Conservation (phyloP, 2,329 filamentous ascomycete genomes). For the Ophiostoma sp. region DNA sequence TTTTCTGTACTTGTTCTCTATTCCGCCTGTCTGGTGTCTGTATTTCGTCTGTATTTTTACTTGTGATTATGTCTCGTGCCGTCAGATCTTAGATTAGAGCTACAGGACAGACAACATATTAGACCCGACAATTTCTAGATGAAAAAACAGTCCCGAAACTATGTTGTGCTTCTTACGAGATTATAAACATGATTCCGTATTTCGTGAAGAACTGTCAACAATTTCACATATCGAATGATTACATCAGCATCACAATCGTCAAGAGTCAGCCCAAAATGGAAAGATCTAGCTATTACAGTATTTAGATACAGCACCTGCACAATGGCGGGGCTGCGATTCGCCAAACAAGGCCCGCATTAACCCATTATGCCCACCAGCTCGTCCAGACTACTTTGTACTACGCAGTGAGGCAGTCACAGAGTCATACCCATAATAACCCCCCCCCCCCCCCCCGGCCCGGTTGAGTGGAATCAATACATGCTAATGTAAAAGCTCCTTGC, state of each 20-base stretch:
- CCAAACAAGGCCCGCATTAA: constrained; percentile 3
- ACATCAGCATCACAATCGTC: background rate
- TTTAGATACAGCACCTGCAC: background rate
- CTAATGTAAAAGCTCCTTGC: background rate
- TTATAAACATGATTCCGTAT: too few species aligned
- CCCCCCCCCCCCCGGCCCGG: too few species aligned
- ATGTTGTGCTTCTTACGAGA: too few species aligned
- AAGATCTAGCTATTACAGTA: background rate
- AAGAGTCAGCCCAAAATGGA: background rate
- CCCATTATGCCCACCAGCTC: background rate
- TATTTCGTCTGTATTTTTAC: too few species aligned
- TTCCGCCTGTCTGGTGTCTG: background rate
- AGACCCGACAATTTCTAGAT: background rate
- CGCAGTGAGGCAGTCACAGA: background rate
- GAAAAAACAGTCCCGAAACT: background rate
- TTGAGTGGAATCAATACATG: background rate
- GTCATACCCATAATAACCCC: background rate
- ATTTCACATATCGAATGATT: background rate
- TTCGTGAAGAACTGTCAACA: too few species aligned
- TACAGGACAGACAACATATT: background rate
- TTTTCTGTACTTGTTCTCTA: constrained; percentile 3
- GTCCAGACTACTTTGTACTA: background rate
- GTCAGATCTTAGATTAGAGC: background rate
- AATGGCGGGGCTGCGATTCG: constrained; percentile 22
- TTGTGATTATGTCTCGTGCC: background rate